phyloP scores from a whole-genome alignment of 176 grass and related monocot species.

The Carex littledalei region DNA sequence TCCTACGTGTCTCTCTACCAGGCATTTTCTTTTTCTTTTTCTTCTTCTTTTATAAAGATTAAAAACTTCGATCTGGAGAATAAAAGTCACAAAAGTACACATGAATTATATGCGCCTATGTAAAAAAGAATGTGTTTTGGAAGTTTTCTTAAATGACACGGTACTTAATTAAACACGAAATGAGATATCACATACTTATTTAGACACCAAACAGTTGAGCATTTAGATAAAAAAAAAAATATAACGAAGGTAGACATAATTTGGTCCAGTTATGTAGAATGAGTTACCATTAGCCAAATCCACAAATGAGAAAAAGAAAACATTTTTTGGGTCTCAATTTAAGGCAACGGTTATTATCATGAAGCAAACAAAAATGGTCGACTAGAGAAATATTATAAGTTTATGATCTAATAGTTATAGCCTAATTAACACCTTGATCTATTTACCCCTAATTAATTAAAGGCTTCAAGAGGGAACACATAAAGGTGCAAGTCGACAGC shows the following conservation, averaged over 20 bases:
- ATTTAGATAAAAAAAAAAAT: not conserved
- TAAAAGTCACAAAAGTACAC: not conserved
- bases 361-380: not conserved
- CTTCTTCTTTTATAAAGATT: not conserved
- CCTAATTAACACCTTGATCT: too few species aligned
- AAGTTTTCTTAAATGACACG: not conserved
- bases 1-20: slow-evolving; percentile 19
- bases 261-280: not conserved
- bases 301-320: not conserved
- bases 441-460: not conserved
- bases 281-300: not conserved
- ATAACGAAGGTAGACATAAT: not conserved
- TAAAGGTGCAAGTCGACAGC: slow-evolving; percentile 54
- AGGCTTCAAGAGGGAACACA: slow-evolving; percentile 65
- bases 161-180: not conserved
- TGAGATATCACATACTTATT: not conserved
- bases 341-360: not conserved
- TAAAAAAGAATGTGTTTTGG: not conserved
- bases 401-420: not conserved
- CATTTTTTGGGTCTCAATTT: not conserved
- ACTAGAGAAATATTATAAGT: not conserved
- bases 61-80: not conserved
- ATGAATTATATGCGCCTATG: not conserved
- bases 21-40: not conserved
- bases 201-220: too few species aligned